phyloP scores from a whole-genome alignment of 352 stramenopile genomes.

The Phytophthora lateralis region DNA sequence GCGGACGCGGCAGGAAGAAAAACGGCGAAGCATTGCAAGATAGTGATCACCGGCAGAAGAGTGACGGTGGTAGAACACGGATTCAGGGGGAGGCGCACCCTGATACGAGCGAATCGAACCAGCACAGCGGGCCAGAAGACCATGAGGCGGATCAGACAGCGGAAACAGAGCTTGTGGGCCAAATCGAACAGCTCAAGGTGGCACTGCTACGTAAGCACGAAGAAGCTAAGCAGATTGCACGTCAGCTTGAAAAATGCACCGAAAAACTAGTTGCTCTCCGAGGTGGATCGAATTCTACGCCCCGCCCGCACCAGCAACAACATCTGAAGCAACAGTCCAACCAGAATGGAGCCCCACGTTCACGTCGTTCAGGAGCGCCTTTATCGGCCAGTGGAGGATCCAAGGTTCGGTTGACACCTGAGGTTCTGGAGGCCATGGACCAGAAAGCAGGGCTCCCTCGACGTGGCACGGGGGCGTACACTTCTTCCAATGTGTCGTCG shows the following conservation, averaged over 20 bases:
- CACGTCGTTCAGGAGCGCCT: slow-evolving; percentile 13
- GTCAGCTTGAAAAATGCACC: slow-evolving; percentile 56
- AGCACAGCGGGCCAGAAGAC: slow-evolving; percentile 52
- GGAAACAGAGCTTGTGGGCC: slow-evolving; percentile 61
- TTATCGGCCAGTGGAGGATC: slow-evolving; percentile 26
- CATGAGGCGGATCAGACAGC: slow-evolving; percentile 15
- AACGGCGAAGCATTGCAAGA: background rate
- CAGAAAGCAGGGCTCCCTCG: slow-evolving; percentile 53
- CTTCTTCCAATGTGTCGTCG: slow-evolving; percentile 69
- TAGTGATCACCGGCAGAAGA: slow-evolving; percentile 29
- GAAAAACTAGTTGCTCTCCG: slow-evolving; percentile 58
- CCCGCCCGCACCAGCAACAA: slow-evolving; percentile 15
- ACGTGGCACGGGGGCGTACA: slow-evolving; percentile 51
- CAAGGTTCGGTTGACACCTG: slow-evolving; percentile 59
- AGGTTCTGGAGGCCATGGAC: slow-evolving; percentile 66
- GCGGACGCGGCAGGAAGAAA: slow-evolving; percentile 31
- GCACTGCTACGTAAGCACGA: slow-evolving; percentile 79
- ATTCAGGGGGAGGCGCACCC: background rate
- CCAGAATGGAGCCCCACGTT: slow-evolving; percentile 18
- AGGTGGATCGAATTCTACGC: slow-evolving; percentile 12
- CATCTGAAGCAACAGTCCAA: slow-evolving; percentile 21
- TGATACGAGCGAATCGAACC: slow-evolving; percentile 51
- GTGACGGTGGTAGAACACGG: background rate
- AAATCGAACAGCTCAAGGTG: slow-evolving; percentile 73
- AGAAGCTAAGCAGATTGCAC: slow-evolving; percentile 72